Evolutionary conservation across 805 yeast species (phyloP), one percentile per base, ranked within the genome.

Genomic region (Sungouiella thailandica): DNA sequence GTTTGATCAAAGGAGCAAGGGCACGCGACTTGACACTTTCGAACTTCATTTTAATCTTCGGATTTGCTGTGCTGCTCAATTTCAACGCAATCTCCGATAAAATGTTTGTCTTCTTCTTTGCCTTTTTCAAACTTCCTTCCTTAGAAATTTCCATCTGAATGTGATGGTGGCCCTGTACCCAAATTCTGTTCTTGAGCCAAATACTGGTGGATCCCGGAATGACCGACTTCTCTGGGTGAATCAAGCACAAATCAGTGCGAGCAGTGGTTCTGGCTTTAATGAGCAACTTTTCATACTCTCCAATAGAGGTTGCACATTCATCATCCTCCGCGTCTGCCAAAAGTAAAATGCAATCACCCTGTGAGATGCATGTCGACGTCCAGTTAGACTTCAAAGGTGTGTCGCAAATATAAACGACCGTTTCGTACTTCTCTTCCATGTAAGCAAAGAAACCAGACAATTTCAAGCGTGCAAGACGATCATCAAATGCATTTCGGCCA

Each of bases 81-180:
- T 52, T 60, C 11, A 59, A 54, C 3, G 71, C 70, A 29, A 65
- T 44, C 11, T 61, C 70, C 17, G 54, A 50, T 7, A 65, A 49
- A 9, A 63, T 32, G 29, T 46, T 48, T 10, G 47, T 41, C 45
- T 48, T 45, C 41, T 54, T 40, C 28, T 41, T 42, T 15, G 29
- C 23, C 10, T 24, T 22, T 36, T 52, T 35, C 17, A 39, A 46
- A 35, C 47, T 33, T 10, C 43, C 33, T 17, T 50, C 55, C 13
- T 53, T 47, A 0, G 49, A 41, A 13, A 65, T 50, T 18, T 59
- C 64, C 77, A 89, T 79, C 47, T 86, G 94, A 10, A 90, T 75
- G 55, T 90, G 97, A 54, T 93, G 97, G 52, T 90, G 96, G 0
- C 87, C 78, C 43, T 86, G 86, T 3, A 93, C 87, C 97, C 97